Percentiles rank a stretch among this genome's conserved stretches.
Conservation (phyloP, 1,284 basidiomycete species). For the Jaminaea rosea region DNA sequence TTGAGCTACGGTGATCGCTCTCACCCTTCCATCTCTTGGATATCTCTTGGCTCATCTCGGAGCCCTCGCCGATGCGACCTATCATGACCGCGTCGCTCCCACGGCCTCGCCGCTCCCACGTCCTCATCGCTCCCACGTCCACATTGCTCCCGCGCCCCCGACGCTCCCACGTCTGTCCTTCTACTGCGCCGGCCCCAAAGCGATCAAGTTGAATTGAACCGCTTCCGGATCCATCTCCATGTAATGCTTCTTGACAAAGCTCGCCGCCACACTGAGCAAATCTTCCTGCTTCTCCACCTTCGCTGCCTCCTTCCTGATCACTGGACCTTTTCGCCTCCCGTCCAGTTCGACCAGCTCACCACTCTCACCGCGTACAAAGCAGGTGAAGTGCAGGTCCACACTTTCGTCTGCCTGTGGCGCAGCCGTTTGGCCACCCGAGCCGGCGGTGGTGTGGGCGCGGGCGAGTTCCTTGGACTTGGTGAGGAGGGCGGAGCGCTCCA, state of each 20-base stretch:
- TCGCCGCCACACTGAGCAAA: constrained; percentile 19
- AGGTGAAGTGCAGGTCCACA: constrained; percentile 45
- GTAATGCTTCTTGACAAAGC: constrained; percentile 35
- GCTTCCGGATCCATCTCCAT: constrained; percentile 35
- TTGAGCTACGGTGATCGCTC: too few relatives aligned
- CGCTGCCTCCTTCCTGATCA: constrained; percentile 22
- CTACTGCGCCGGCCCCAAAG: constrained; percentile 17
- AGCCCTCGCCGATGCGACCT: too few relatives aligned
- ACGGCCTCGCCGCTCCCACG: too few relatives aligned
- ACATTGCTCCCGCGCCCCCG: too few relatives aligned
- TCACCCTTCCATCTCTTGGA: too few relatives aligned
- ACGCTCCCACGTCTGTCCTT: too few relatives aligned
- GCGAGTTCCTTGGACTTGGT: constrained; percentile 16
- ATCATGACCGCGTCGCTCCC: too few relatives aligned
- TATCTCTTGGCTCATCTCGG: too few relatives aligned
- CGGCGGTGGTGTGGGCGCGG: constrained; percentile 29
- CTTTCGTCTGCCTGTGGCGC: constrained; percentile 37
- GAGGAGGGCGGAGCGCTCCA: constrained; percentile 17
- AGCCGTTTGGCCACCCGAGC: constrained; percentile 32
- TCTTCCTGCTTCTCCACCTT: constrained; percentile 7
- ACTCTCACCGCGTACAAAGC: constrained; percentile 30
- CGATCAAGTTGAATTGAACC: constrained; percentile 42
- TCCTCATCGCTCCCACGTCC: too few relatives aligned
- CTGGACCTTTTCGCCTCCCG: constrained; percentile 35
- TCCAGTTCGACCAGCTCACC: constrained; percentile 42